phyloP scores from a whole-genome alignment of 768 basidiomycete species.

The Leccinum variicolor region DNA sequence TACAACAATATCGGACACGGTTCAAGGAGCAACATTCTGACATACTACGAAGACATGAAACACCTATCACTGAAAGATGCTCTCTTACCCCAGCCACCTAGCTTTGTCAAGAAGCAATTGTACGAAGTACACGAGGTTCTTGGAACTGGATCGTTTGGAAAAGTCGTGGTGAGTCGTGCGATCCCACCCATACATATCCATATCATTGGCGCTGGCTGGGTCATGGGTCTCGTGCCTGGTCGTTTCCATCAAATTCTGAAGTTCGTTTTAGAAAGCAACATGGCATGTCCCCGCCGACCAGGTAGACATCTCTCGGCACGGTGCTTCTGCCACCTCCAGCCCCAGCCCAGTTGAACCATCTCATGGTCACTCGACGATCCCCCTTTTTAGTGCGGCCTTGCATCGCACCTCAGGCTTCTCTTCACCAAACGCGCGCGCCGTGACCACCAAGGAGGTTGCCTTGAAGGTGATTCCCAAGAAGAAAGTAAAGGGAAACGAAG shows the following conservation, averaged over 20 bases:
- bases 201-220: not conserved
- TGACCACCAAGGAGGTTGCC: slow-evolving; percentile 69
- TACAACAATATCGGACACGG: not conserved
- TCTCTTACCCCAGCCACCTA: slow-evolving; percentile 78
- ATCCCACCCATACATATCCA: not conserved
- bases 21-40: not conserved
- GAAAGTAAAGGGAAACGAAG: slow-evolving; percentile 89
- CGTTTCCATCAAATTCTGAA: not conserved
- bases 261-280: slow-evolving; percentile 53
- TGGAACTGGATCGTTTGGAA: slow-evolving; percentile 86
- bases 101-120: slow-evolving; percentile 81
- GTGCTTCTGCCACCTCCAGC: slow-evolving; percentile 44
- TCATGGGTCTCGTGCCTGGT: slow-evolving; percentile 3
- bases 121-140: slow-evolving; percentile 72
- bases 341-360: slow-evolving; percentile 18
- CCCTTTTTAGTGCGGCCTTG: slow-evolving; percentile 26
- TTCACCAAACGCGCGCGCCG: slow-evolving; percentile 26
- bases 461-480: slow-evolving; percentile 94
- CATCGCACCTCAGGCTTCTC: slow-evolving; percentile 18
- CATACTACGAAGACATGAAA: slow-evolving; percentile 22
- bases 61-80: slow-evolving; percentile 47
- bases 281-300: slow-evolving; percentile 74
- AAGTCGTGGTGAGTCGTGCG: slow-evolving; percentile 65
- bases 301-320: slow-evolving; percentile 50
- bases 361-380: slow-evolving; percentile 26